Evolutionary conservation across 164 flowering plant genomes (phyloP).

Genomic region (Hamamelis virginiana): DNA sequence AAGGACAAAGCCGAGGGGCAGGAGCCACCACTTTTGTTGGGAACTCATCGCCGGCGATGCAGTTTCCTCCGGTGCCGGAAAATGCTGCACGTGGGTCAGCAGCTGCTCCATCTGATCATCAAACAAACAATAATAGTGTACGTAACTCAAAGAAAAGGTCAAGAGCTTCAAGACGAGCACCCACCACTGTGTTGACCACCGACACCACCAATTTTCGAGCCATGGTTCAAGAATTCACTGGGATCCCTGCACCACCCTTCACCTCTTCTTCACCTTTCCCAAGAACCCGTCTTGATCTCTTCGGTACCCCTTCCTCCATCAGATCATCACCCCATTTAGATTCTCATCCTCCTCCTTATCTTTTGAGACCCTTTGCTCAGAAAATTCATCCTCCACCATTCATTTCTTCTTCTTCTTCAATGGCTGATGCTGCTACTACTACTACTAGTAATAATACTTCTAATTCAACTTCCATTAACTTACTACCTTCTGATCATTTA

Average conservation of each 20-base stretch:
- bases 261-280: conserved; percentile 30
- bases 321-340: background rate
- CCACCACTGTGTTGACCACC: conserved; percentile 65
- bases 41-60: background rate
- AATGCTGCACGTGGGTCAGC: conserved; percentile 2
- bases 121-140: background rate
- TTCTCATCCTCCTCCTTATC: conserved; percentile 14
- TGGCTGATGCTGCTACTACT: conserved; percentile 15
- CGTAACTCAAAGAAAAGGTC: conserved; percentile 59
- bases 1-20: conserved; percentile 7
- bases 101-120: conserved; percentile 15
- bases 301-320: conserved; percentile 2
- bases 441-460: conserved; percentile 2
- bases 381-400: conserved; percentile 18
- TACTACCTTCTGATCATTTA: conserved; percentile 18
- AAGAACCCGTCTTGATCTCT: conserved; percentile 39
- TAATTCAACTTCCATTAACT: conserved; percentile 13
- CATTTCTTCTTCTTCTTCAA: conserved; percentile 1
- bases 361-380: conserved; percentile 29
- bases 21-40: conserved; percentile 9
- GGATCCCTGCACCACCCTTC: conserved; percentile 64
- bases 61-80: conserved; percentile 6
- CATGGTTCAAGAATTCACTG: conserved; percentile 79
- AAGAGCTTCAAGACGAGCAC: conserved; percentile 59
- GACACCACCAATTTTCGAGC: conserved; percentile 70